Conservation (phyloP, 75 land plant genomes). For the Cunninghamia lanceolata region DNA sequence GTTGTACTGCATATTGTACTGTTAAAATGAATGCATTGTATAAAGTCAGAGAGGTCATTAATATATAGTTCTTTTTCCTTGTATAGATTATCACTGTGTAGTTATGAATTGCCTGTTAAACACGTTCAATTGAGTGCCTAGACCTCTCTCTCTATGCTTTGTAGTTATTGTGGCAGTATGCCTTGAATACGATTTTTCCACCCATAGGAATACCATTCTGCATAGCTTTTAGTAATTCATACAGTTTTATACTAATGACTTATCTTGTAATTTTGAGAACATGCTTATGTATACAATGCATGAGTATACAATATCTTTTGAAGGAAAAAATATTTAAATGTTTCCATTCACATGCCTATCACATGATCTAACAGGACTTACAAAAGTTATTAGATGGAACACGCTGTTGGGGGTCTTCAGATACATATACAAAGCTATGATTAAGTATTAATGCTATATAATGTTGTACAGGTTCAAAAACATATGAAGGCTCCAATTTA, state of each 20-base stretch:
- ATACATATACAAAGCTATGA: neutral
- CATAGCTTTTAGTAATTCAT: neutral
- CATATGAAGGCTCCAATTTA: constrained; percentile 82
- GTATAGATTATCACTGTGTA: neutral
- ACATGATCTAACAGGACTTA: neutral
- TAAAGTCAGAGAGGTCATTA: neutral
- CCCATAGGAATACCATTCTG: neutral
- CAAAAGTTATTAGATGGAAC: neutral
- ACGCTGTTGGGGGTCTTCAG: neutral
- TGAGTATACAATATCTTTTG: neutral
- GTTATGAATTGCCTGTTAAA: neutral
- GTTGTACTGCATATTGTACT: neutral
- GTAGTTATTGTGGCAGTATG: neutral
- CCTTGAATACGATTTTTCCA: too few species aligned
- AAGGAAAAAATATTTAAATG: neutral
- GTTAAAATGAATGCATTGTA: neutral
- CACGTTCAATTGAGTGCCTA: neutral
- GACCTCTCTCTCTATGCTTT: neutral
- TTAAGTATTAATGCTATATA: neutral
- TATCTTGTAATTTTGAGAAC: neutral
- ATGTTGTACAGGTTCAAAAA: constrained; percentile 44
- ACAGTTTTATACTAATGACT: neutral
- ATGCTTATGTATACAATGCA: neutral
- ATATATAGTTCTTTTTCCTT: neutral
- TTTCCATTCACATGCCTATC: neutral